These are phyloP conservation scores for Amanita thiersii DNA, from an alignment of 768 basidiomycete species.

Conservation along the genomic window DNA sequence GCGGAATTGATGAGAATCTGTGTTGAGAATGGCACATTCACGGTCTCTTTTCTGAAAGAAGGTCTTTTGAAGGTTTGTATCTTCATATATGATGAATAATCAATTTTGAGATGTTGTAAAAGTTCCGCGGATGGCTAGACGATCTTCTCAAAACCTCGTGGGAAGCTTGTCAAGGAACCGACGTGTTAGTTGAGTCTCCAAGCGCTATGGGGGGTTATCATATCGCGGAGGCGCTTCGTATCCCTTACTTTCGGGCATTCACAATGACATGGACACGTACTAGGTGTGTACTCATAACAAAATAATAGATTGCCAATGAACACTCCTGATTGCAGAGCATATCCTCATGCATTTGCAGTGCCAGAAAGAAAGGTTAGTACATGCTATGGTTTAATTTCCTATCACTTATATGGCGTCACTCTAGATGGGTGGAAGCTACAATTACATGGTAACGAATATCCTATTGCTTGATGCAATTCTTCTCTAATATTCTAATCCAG, in stretches of 20 bases:
- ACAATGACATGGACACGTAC: slow-evolving; percentile 99
- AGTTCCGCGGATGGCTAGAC: slow-evolving; percentile 98
- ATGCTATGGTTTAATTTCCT: slow-evolving; percentile 2
- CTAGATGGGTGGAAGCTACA: slow-evolving; percentile 94
- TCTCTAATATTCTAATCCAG: slow-evolving; percentile 24
- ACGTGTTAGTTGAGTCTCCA: slow-evolving; percentile 90
- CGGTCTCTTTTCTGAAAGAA: slow-evolving; percentile 91
- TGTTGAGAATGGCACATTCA: slow-evolving; percentile 97
- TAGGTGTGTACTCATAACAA: slow-evolving; percentile 31
- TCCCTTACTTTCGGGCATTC: slow-evolving; percentile 93
- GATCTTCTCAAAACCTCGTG: slow-evolving; percentile 92
- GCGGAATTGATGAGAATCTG: slow-evolving; percentile 97
- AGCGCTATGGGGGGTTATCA: slow-evolving; percentile 97
- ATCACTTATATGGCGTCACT: not conserved
- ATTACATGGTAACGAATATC: slow-evolving; percentile 78
- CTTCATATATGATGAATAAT: not conserved
- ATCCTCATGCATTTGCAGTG: slow-evolving; percentile 97
- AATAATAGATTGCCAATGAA: slow-evolving; percentile 1
- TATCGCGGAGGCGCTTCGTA: slow-evolving; percentile 88
- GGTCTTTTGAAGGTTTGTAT: slow-evolving; percentile 69
- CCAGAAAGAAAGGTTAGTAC: slow-evolving; percentile 78
- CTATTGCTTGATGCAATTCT: slow-evolving; percentile 3
- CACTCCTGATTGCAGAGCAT: slow-evolving; percentile 51
- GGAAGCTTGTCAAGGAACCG: slow-evolving; percentile 93
- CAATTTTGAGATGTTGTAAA: slow-evolving; percentile 6